Percentiles rank a stretch among this genome's conserved stretches.
Evolutionary conservation across 2,329 filamentous ascomycete genomes (phyloP).

Genomic region (Emergomyces orientalis): DNA sequence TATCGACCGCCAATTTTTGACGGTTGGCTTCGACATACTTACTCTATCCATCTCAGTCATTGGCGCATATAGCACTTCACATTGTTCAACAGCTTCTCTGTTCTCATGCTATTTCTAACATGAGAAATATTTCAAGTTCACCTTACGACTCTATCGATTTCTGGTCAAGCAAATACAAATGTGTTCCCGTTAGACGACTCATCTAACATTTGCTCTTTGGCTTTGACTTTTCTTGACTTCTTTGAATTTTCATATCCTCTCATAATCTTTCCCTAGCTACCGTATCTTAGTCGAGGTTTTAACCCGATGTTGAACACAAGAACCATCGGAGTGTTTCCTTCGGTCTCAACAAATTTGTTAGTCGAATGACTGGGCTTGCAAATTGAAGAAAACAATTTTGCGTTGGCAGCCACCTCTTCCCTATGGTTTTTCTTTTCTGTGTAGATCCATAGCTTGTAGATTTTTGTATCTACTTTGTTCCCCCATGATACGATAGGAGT

Average conservation of each 20-base stretch:
- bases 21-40: neutral
- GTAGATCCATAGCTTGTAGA: too few relatives aligned
- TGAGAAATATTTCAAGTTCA: neutral
- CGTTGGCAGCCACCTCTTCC: too few relatives aligned
- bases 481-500: too few relatives aligned
- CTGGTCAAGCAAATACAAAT: neutral
- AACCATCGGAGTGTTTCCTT: neutral
- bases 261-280: too few relatives aligned
- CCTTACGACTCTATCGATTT: neutral
- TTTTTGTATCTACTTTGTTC: too few relatives aligned
- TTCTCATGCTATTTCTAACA: neutral
- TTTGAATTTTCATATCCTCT: conserved; percentile 1
- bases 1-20: too few relatives aligned
- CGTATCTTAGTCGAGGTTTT: conserved; percentile 1
- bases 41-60: neutral
- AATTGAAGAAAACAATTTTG: neutral
- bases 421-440: neutral
- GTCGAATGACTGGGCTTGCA: neutral
- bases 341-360: neutral
- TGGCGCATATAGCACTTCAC: neutral
- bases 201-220: neutral
- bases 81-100: neutral
- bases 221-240: neutral
- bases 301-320: neutral
- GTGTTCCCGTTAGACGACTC: neutral